Evolutionary conservation across 1,284 basidiomycete species (phyloP), one percentile per base, ranked within the genome.

Genomic region (Pterula multifida): DNA sequence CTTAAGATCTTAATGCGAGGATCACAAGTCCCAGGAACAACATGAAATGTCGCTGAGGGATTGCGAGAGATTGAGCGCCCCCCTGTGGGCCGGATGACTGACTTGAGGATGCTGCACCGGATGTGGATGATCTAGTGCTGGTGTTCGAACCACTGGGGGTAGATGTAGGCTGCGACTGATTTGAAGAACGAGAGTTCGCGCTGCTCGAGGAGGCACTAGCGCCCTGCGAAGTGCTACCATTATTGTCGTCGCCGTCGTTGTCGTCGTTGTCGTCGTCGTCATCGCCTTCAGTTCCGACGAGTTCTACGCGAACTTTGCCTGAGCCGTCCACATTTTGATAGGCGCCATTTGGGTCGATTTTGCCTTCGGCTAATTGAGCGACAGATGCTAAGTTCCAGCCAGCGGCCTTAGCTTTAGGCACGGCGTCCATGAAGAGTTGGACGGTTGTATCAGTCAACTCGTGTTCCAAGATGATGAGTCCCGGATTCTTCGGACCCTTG

Each of bases 401-500:
- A 54, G 80, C 79, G 12, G 68, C 55, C 50, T 70, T 66, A 60
- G 91, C 79, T 42, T 76, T 54, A 2, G 83, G 79, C 63, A 75
- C 92, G 12, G 78, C 73, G 49, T 70, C 65, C 12, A 86, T 82
- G 68, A 91, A 94, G 3, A 78, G 76, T 45, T 72, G 61, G 36
- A 90, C 78, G 21, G 83, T 72, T 52, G 70, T 60, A 45, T 76
- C 66, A 17, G 71, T 75, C n/a, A 85, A 66, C 64, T 93, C 91
- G 65, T 95, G 91, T 65, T 93, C 85, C 55, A 94, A 74, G 53
- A 90, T 72, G 56, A 92, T 73, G 17, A 92, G 73, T 28, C 90
- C 90, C 6, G 83, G 81, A 9, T 62, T 65, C 61, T 89, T 86
- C 47, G 82, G 68, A 4, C 45, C 45, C 22, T 24, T 6, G 15